Conservation (phyloP, 768 basidiomycete genomes). For the Mycena albidolilacea region DNA sequence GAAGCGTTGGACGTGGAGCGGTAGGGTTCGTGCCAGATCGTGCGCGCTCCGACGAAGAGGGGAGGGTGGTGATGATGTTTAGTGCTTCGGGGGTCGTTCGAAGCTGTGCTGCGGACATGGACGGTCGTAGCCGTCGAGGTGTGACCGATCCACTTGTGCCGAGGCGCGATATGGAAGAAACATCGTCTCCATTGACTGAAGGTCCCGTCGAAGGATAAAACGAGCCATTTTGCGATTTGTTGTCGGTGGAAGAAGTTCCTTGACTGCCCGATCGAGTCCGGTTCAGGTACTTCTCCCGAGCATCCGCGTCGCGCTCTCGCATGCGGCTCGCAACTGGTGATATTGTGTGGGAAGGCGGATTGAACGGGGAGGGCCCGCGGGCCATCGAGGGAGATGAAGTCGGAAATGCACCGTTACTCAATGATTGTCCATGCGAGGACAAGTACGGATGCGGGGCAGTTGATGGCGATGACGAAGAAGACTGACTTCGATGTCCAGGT, state of each 20-base stretch:
- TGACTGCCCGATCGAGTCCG: conserved; percentile 88
- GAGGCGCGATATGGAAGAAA: conserved; percentile 62
- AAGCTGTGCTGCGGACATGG: conserved; percentile 84
- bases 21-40: conserved; percentile 80
- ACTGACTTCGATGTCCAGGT: conserved; percentile 61
- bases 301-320: conserved; percentile 88
- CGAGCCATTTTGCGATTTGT: conserved; percentile 73
- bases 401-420: conserved; percentile 51
- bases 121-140: conserved; percentile 77
- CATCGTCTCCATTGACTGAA: conserved; percentile 69
- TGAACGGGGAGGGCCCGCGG: conserved; percentile 52
- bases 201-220: conserved; percentile 64
- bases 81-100: conserved; percentile 63
- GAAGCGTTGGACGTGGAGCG: conserved; percentile 60
- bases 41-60: conserved; percentile 58
- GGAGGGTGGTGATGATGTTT: conserved; percentile 48
- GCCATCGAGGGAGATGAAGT: conserved; percentile 60
- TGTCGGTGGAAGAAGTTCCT: conserved; percentile 81
- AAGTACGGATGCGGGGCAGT: conserved; percentile 69
- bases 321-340: conserved; percentile 87
- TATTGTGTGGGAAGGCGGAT: conserved; percentile 61
- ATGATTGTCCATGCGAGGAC: conserved; percentile 33
- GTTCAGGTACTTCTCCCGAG: conserved; percentile 88
- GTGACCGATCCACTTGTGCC: conserved; percentile 68
- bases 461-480: conserved; percentile 72